phyloP scores from a whole-genome alignment of 2,329 filamentous ascomycete species.

The Nothomitra cinnamomea region DNA sequence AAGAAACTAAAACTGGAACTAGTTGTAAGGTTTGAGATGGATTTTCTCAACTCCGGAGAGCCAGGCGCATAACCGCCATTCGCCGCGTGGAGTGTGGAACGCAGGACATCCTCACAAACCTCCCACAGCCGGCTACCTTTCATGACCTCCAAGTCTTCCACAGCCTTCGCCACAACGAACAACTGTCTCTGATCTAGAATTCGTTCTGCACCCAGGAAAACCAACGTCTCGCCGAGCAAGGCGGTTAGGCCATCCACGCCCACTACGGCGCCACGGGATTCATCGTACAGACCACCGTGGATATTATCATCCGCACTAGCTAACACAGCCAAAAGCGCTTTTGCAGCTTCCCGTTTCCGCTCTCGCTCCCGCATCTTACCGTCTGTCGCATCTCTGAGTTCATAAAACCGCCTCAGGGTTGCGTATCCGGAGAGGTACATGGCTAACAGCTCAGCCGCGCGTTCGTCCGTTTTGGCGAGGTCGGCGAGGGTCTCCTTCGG shows the following conservation, averaged over 20 bases:
- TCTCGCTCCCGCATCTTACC: constrained; percentile 33
- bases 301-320: constrained; percentile 80
- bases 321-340: constrained; percentile 66
- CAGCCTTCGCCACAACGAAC: constrained; percentile 26
- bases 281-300: constrained; percentile 76
- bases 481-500: constrained; percentile 55
- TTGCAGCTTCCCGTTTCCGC: constrained; percentile 51
- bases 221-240: constrained; percentile 66
- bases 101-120: no score
- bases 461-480: constrained; percentile 57
- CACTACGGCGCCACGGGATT: constrained; percentile 62
- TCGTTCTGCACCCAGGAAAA: constrained; percentile 49
- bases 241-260: constrained; percentile 75
- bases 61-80: constrained; percentile 27
- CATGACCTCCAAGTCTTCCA: constrained; percentile 43
- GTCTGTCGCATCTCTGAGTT: constrained; percentile 58
- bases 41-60: constrained; percentile 42
- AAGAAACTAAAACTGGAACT: constrained; percentile 50
- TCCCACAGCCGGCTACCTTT: background rate
- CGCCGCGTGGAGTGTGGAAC: constrained; percentile 18
- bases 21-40: constrained; percentile 52
- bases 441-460: constrained; percentile 69
- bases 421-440: constrained; percentile 84
- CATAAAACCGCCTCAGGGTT: constrained; percentile 77
- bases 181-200: constrained; percentile 9